Evolutionary conservation across 2,329 filamentous ascomycete genomes (phyloP).

Genomic region (Fusarium foetens): DNA sequence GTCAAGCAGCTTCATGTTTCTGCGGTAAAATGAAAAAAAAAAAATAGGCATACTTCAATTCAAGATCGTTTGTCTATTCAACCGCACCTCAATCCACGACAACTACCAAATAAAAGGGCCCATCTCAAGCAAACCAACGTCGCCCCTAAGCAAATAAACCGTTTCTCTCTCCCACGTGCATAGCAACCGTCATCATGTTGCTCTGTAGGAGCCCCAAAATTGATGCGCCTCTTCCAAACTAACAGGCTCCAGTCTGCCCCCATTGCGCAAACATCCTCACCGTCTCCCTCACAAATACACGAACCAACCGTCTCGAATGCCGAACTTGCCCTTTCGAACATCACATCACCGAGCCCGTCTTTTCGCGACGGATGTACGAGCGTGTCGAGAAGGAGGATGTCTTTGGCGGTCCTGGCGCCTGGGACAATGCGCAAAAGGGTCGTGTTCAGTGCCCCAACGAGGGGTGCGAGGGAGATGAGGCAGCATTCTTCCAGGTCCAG

Average conservation of each 20-base stretch:
- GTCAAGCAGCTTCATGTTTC: neutral
- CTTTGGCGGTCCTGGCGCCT: slow-evolving; percentile 86
- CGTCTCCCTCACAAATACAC: slow-evolving; percentile 68
- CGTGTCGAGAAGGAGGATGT: slow-evolving; percentile 90
- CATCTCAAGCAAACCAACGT: neutral
- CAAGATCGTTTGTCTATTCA: neutral
- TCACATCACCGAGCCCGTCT: slow-evolving; percentile 80
- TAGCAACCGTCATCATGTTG: slow-evolving; percentile 61
- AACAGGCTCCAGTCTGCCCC: slow-evolving; percentile 72
- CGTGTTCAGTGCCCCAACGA: slow-evolving; percentile 84
- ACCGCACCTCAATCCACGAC: neutral
- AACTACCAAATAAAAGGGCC: neutral
- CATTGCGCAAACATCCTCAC: slow-evolving; percentile 86
- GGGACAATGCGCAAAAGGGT: slow-evolving; percentile 91
- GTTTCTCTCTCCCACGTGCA: neutral
- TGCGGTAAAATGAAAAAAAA: neutral
- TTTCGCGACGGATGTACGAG: slow-evolving; percentile 84
- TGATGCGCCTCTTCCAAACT: slow-evolving; percentile 21
- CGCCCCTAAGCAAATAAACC: neutral
- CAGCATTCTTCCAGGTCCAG: slow-evolving; percentile 96
- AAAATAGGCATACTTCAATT: slow-evolving; percentile 13
- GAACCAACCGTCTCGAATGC: slow-evolving; percentile 89
- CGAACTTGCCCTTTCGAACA: slow-evolving; percentile 95
- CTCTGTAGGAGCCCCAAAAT: slow-evolving; percentile 63
- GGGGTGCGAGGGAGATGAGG: slow-evolving; percentile 82